Evolutionary conservation across 768 basidiomycete species (phyloP).

Genomic region (Naganishia vishniacii): DNA sequence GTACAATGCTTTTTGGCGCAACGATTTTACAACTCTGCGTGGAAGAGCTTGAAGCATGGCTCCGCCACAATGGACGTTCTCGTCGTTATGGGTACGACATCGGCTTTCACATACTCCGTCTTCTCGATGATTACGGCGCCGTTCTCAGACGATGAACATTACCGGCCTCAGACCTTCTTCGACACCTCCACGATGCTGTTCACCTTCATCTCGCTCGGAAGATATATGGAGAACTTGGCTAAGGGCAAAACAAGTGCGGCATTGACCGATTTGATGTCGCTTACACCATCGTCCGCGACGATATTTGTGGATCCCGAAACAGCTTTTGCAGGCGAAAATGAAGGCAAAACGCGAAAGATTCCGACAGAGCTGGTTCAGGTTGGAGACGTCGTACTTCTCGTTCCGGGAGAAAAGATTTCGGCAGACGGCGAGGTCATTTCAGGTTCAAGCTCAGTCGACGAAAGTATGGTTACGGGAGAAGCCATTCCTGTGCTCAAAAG

Average conservation of each 20-base stretch:
- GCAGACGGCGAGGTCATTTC: conserved; percentile 86
- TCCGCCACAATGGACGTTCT: conserved; percentile 97
- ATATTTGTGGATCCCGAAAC: conserved; percentile 73
- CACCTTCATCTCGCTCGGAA: conserved; percentile 91
- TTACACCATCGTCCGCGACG: conserved; percentile 89
- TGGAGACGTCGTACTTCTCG: conserved; percentile 84
- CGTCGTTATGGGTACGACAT: conserved; percentile 87
- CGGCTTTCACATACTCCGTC: conserved; percentile 87
- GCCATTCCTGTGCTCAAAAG: conserved; percentile 81
- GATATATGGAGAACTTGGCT: conserved; percentile 91
- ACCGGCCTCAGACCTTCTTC: conserved; percentile 84
- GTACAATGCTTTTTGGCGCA: conserved; percentile 86
- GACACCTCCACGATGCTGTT: conserved; percentile 99
- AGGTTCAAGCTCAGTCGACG: conserved; percentile 84
- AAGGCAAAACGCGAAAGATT: conserved; percentile 64
- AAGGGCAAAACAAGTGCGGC: conserved; percentile 97
- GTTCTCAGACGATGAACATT: conserved; percentile 55
- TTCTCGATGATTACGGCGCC: conserved; percentile 61
- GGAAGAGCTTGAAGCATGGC: conserved; percentile 80
- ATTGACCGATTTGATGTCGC: conserved; percentile 89
- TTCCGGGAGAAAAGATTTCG: conserved; percentile 93
- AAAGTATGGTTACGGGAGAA: conserved; percentile 98
- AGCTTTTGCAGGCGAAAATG: conserved; percentile 30
- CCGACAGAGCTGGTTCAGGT: conserved; percentile 92
- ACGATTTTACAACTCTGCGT: conserved; percentile 83